phyloP scores from a whole-genome alignment of 768 basidiomycete species.

The Tephrocybe sp. region DNA sequence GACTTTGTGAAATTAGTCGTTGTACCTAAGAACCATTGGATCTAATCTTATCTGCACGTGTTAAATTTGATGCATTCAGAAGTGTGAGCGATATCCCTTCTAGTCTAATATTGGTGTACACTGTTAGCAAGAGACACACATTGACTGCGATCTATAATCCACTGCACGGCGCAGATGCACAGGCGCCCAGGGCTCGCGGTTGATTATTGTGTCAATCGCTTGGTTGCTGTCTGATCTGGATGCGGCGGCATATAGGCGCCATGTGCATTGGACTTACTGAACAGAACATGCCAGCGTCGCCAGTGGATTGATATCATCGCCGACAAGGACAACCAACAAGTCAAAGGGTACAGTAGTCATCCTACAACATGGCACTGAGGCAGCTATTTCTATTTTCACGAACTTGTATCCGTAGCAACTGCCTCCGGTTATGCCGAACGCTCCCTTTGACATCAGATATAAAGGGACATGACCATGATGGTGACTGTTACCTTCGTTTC shows the following conservation, averaged over 20 bases:
- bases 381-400: background rate
- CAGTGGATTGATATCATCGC: slow-evolving; percentile 5
- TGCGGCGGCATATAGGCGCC: too few species aligned
- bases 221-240: too few species aligned
- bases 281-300: too few species aligned
- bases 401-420: slow-evolving; percentile 23
- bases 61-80: background rate
- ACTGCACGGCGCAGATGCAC: too few species aligned
- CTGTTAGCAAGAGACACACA: too few species aligned
- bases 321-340: slow-evolving; percentile 11
- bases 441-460: slow-evolving; percentile 7
- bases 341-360: background rate
- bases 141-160: too few species aligned
- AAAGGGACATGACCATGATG: slow-evolving; percentile 9
- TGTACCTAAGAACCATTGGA: background rate
- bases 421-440: slow-evolving; percentile 9
- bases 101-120: too few species aligned
- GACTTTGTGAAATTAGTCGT: too few species aligned
- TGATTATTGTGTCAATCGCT: too few species aligned
- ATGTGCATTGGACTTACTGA: too few species aligned
- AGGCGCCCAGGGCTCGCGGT: too few species aligned
- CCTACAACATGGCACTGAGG: background rate
- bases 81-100: background rate
- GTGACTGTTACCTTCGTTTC: slow-evolving; percentile 10
- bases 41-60: slow-evolving; percentile 12